Evolutionary conservation across 2,329 filamentous ascomycete species (phyloP), one percentile per base, ranked within the genome.

Genomic region (Davidsoniella neocaledoniae): DNA sequence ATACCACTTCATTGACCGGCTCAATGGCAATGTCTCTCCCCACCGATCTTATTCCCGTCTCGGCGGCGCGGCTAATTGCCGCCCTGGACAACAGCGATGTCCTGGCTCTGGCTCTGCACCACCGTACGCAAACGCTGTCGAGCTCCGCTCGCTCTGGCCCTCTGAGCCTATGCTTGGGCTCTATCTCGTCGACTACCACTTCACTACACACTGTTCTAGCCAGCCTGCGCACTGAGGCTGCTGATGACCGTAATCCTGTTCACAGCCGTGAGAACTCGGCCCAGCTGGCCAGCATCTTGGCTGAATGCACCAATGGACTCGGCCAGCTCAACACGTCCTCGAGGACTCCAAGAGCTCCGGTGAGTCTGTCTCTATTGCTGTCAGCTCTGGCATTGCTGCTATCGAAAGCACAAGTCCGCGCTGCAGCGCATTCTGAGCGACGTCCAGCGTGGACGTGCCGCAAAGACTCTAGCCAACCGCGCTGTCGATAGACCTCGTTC

Each of bases 401-500:
- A 63, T 81, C 43, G 63, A 65, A 67, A 67, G 53, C 72, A 77
- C 53, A 74, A 70, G 57, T 66, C 67, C 4, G 70, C 65, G 38
- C 66, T 80, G 43, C 71, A 73, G 49, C 63, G 69, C 56, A 76
- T 79, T 53, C 66, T 80, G 16, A 71, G 79, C 56, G 72, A 70
- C 0, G 66, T 79, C 16, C 74, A 78, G 58, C 58, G 76, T 41
- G 67, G 72, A 51, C 68, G 69, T 50, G 66, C 67, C 0, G 62
- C 63, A 16, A 70, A 66, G 39, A 53, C 54, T 58, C 65, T 56
- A 54, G 62, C 52, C 57, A 57, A 54, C 33, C 55, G 64, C 45
- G 60, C 59, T 9, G 58, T 66, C 37, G 60, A 62, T n/a, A 29
- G 26, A 29, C 63, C 64, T 43, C 64, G 60, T 41, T 60, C 64